phyloP scores from a whole-genome alignment of 441 rosid genomes.

The Populus hybrid region DNA sequence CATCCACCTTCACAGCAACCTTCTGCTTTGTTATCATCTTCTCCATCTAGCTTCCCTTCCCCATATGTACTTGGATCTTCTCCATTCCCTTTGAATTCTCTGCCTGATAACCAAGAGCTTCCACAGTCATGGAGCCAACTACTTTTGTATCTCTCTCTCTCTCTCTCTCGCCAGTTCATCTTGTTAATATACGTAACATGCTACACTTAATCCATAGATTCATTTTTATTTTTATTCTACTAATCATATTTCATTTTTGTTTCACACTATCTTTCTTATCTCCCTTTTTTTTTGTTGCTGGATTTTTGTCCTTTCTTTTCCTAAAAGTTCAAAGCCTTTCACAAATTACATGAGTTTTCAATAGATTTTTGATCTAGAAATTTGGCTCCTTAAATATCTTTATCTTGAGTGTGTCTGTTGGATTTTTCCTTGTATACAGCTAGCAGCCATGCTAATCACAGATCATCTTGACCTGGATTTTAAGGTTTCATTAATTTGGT shows the following conservation, averaged over 20 bases:
- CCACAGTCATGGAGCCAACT: conserved; percentile 90
- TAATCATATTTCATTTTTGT: background rate
- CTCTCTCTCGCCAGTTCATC: background rate
- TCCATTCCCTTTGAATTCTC: conserved; percentile 41
- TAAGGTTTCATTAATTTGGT: background rate
- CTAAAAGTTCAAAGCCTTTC: background rate
- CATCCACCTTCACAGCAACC: conserved; percentile 45
- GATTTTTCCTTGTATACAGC: background rate
- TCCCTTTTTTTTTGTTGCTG: conserved; percentile 20
- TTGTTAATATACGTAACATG: background rate
- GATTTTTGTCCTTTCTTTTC: background rate
- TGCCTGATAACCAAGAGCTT: conserved; percentile 58
- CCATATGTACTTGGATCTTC: conserved; percentile 43
- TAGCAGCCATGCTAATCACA: background rate
- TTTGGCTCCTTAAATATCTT: background rate
- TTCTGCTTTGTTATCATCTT: conserved; percentile 35
- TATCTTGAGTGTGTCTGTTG: background rate
- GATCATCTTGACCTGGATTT: background rate
- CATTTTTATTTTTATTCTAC: background rate
- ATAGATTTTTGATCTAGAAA: background rate
- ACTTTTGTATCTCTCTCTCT: conserved; percentile 55
- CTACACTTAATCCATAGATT: background rate
- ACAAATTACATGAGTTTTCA: background rate
- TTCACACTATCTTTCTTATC: conserved; percentile 50
- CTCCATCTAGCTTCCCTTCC: conserved; percentile 32